Evolutionary conservation across 768 basidiomycete species (phyloP).

Genomic region (Phylloporus sp.): DNA sequence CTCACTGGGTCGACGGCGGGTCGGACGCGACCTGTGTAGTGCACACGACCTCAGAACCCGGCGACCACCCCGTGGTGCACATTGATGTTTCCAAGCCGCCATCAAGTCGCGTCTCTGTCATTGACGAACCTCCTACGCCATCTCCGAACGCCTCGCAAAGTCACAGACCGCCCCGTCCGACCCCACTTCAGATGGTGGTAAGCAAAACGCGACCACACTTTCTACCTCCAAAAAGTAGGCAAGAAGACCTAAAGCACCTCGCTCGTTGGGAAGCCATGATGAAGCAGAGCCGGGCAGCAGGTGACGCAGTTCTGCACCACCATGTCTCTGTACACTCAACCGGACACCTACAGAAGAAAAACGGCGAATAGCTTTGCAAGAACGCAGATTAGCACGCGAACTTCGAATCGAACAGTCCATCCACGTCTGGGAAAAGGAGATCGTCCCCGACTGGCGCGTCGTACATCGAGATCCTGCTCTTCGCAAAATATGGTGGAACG

Average conservation of each 20-base stretch:
- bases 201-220: slow-evolving; percentile 81
- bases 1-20: slow-evolving; percentile 35
- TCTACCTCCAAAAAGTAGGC: slow-evolving; percentile 74
- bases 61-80: slow-evolving; percentile 42
- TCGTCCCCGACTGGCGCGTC: slow-evolving; percentile 78
- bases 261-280: slow-evolving; percentile 88
- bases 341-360: slow-evolving; percentile 55
- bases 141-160: slow-evolving; percentile 12
- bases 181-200: slow-evolving; percentile 69
- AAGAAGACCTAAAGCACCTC: slow-evolving; percentile 80
- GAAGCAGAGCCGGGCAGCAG: slow-evolving; percentile 67
- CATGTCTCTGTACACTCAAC: slow-evolving; percentile 4
- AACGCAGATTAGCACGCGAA: slow-evolving; percentile 60
- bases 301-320: slow-evolving; percentile 35
- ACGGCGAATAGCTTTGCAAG: slow-evolving; percentile 55
- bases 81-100: slow-evolving; percentile 40
- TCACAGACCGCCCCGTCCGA: slow-evolving; percentile 52
- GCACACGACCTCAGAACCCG: too few species aligned
- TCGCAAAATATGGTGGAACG: slow-evolving; percentile 80
- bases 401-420: slow-evolving; percentile 65
- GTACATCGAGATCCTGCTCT: slow-evolving; percentile 62
- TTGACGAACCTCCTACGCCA: slow-evolving; percentile 8
- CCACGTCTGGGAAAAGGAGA: slow-evolving; percentile 69
- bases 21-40: too few species aligned
- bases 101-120: slow-evolving; percentile 25